Percentiles rank a stretch among this genome's conserved stretches.
Conservation (phyloP, 495 filamentous ascomycete genomes). For the Podospora appendiculata region DNA sequence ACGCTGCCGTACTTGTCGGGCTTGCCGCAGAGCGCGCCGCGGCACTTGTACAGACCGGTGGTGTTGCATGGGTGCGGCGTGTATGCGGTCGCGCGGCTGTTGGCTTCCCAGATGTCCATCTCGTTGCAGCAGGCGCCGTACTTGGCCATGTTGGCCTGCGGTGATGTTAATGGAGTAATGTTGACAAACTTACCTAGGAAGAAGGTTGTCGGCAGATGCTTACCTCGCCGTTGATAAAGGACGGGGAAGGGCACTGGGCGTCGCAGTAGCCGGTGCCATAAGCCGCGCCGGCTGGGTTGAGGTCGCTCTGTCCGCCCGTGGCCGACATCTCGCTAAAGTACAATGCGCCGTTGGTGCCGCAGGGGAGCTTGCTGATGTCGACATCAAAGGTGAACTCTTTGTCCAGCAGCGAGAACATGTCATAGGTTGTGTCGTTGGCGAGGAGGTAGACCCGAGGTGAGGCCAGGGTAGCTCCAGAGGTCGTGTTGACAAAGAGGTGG, state of each 20-base stretch:
- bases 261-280: slow-evolving; percentile 74
- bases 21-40: slow-evolving; percentile 32
- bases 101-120: slow-evolving; percentile 69
- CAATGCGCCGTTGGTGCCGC: slow-evolving; percentile 67
- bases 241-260: slow-evolving; percentile 57
- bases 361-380: slow-evolving; percentile 56
- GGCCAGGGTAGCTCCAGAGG: slow-evolving; percentile 33
- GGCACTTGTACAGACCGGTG: slow-evolving; percentile 37
- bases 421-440: slow-evolving; percentile 43
- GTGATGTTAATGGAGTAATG: too few species aligned
- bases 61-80: slow-evolving; percentile 61
- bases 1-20: slow-evolving; percentile 29
- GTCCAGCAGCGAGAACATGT: slow-evolving; percentile 51
- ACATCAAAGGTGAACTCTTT: slow-evolving; percentile 65
- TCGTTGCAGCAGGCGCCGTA: slow-evolving; percentile 61
- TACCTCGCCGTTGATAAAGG: slow-evolving; percentile 62
- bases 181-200: too few species aligned
- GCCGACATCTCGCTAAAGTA: slow-evolving; percentile 61
- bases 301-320: slow-evolving; percentile 47
- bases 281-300: slow-evolving; percentile 59
- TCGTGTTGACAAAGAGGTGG: slow-evolving; percentile 11
- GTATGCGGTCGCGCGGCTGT: slow-evolving; percentile 47
- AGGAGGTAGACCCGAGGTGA: slow-evolving; percentile 57
- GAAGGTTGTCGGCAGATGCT: too few species aligned
- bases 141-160: slow-evolving; percentile 42